These are phyloP conservation scores for Dalechampia spathulata DNA, from an alignment of 441 rosid species.

Conservation along the genomic window DNA sequence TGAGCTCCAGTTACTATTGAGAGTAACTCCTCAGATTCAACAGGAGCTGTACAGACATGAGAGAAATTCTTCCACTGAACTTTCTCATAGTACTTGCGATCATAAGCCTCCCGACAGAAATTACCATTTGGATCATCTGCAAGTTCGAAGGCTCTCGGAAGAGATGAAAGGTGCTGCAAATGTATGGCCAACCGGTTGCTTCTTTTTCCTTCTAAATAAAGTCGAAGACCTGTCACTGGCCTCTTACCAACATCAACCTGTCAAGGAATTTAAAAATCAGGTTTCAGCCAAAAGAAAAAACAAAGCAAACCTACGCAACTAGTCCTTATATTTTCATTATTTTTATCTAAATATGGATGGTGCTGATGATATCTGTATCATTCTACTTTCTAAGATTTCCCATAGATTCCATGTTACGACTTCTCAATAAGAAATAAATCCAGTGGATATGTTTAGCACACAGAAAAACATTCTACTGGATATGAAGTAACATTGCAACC, in stretches of 20 bases:
- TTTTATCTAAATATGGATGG: too few relatives aligned
- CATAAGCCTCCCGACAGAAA: conserved; percentile 40
- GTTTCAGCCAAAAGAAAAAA: not conserved
- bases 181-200: conserved; percentile 81
- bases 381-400: too few relatives aligned
- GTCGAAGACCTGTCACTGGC: conserved; percentile 93
- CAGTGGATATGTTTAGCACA: too few relatives aligned
- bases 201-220: conserved; percentile 85
- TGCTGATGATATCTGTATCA: too few relatives aligned
- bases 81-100: conserved; percentile 76
- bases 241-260: conserved; percentile 98
- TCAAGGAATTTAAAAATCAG: conserved; percentile 11
- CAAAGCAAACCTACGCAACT: not conserved
- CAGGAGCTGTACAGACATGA: conserved; percentile 84
- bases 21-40: conserved; percentile 72
- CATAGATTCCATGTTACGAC: too few relatives aligned
- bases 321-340: not conserved
- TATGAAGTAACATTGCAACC: too few relatives aligned
- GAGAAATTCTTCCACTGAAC: conserved; percentile 94
- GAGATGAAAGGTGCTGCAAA: conserved; percentile 93
- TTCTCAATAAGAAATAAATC: too few relatives aligned
- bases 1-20: conserved; percentile 88
- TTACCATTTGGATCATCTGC: conserved; percentile 55
- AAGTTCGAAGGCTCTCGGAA: conserved; percentile 80
- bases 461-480: too few relatives aligned